A percentile compares a stretch with the other conserved stretches of the same genome.
These are phyloP conservation scores for Globisporangium barbulae DNA, from an alignment of 352 stramenopile genomes.

Conservation along the genomic window DNA sequence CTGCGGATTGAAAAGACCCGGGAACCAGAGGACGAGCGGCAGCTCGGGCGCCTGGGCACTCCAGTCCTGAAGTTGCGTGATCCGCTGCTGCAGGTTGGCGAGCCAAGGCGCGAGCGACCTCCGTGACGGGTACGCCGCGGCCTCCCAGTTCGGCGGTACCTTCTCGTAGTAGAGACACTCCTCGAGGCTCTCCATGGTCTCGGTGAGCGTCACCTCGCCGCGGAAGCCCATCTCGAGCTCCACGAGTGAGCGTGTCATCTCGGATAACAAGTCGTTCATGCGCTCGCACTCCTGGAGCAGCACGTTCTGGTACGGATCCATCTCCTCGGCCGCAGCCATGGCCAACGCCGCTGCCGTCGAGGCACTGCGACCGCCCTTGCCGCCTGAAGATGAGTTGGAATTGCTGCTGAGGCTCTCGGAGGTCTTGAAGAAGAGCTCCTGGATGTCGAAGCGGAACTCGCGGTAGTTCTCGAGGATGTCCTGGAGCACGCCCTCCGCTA, in stretches of 20 bases:
- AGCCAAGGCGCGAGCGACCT: slow-evolving; percentile 82
- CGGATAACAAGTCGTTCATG: slow-evolving; percentile 81
- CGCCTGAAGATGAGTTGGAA: not conserved
- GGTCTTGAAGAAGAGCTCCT: slow-evolving; percentile 71
- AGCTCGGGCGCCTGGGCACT: slow-evolving; percentile 67
- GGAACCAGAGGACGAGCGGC: slow-evolving; percentile 81
- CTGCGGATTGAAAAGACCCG: slow-evolving; percentile 82
- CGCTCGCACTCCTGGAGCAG: slow-evolving; percentile 88
- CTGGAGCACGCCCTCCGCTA: slow-evolving; percentile 83
- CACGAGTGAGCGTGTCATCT: slow-evolving; percentile 74
- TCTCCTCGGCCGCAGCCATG: slow-evolving; percentile 52
- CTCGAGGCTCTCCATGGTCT: slow-evolving; percentile 84
- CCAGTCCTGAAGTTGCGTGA: slow-evolving; percentile 88
- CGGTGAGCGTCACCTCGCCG: slow-evolving; percentile 87
- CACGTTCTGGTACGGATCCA: slow-evolving; percentile 90
- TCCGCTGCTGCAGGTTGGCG: slow-evolving; percentile 79
- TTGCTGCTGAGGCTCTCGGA: slow-evolving; percentile 23
- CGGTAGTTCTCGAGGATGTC: slow-evolving; percentile 90
- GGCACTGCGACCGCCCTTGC: slow-evolving; percentile 31
- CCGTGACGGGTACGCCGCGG: slow-evolving; percentile 73
- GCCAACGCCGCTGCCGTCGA: slow-evolving; percentile 27
- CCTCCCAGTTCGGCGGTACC: slow-evolving; percentile 72
- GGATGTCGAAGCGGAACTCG: slow-evolving; percentile 82
- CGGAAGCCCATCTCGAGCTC: slow-evolving; percentile 88
- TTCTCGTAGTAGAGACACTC: slow-evolving; percentile 72